Base-by-base conservation (phyloP, 1,284 basidiomycete genomes). In the Rhodotorula sp. region DNA sequence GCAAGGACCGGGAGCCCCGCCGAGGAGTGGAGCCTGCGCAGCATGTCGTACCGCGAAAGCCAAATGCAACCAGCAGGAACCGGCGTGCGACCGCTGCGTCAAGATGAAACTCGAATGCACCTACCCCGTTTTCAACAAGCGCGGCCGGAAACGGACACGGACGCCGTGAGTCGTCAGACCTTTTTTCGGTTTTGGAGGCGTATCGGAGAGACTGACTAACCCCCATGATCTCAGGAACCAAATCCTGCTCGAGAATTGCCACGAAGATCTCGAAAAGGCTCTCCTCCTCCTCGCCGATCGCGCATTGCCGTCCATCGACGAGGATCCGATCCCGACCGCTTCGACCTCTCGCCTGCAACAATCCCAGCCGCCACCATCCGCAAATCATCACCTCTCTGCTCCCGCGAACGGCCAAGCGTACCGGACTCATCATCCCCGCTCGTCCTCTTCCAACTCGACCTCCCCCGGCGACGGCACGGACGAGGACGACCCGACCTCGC, bases 101-200 rank as follows among this genome's bases (percentile, higher is more conserved):
- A 18, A 48, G 8, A 5, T 58, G 15, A 21, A 31, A 29, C 2
- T 47, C 31, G 62, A 59, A 14, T 68, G 69, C 47, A 34, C 20
- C 5, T 70, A 68, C 43, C 49, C 61, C 16, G 51, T 64, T 1
- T 71, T 73, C 26, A 56, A 58, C 46, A 73, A 73, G 61, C 47
- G 72, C 21, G 72, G 72, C 3, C 51, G 72, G 57, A 73, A 73
- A 31, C 26, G 72, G 34, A 61, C 58, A 3, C 60, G 70, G 57
- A 73, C 72, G 12, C 69, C 72, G 72, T 73, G 48, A 34, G 34
- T 34, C 34, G 34, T 34, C 34, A 34, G 34, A 34, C 34, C 66
- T 68, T 59, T 34, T 34, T 34, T 34, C 34, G 34, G 34, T 34
- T 34, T 8, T 34, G 34, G 8, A 8, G 34, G 34, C 8, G 34